Conservation (phyloP, 2,329 filamentous ascomycete genomes). For the Zopfia rhizophila region DNA sequence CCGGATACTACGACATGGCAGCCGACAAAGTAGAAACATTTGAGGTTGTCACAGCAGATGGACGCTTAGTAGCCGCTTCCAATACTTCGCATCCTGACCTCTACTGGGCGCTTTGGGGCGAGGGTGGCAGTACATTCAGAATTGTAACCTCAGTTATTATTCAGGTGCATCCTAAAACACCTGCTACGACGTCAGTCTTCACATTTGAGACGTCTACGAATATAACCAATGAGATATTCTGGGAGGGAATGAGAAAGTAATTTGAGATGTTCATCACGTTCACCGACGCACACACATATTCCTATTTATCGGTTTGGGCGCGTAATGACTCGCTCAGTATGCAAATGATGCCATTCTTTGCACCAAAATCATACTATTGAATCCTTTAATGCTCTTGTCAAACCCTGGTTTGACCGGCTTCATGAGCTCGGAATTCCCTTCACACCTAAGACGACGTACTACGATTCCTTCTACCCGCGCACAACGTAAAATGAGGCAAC, state of each 20-base stretch:
- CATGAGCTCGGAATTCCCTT: constrained; percentile 36
- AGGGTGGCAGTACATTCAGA: constrained; percentile 48
- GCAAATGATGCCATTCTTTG: constrained; percentile 41
- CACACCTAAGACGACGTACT: constrained; percentile 31
- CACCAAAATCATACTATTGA: constrained; percentile 36
- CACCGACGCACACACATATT: constrained; percentile 41
- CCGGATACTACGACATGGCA: constrained; percentile 52
- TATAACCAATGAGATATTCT: constrained; percentile 39
- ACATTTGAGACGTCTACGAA: constrained; percentile 30
- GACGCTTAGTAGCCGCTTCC: constrained; percentile 35
- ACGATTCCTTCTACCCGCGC: constrained; percentile 38
- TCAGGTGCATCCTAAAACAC: constrained; percentile 45
- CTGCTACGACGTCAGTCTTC: constrained; percentile 38
- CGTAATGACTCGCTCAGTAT: constrained; percentile 31
- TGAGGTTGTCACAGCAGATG: constrained; percentile 36
- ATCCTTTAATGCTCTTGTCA: constrained; percentile 34
- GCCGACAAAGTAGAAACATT: constrained; percentile 35
- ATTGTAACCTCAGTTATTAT: constrained; percentile 47
- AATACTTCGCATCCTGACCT: constrained; percentile 43
- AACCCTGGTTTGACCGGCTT: constrained; percentile 31
- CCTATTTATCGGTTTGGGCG: constrained; percentile 35
- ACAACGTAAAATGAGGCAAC: not conserved
- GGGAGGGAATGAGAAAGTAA: constrained; percentile 34
- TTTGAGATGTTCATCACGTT: constrained; percentile 36
- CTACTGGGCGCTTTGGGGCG: constrained; percentile 50